Evolutionary conservation across 2,329 filamentous ascomycete species (phyloP), one percentile per base, ranked within the genome.

Genomic region (Aspergillus candidus): DNA sequence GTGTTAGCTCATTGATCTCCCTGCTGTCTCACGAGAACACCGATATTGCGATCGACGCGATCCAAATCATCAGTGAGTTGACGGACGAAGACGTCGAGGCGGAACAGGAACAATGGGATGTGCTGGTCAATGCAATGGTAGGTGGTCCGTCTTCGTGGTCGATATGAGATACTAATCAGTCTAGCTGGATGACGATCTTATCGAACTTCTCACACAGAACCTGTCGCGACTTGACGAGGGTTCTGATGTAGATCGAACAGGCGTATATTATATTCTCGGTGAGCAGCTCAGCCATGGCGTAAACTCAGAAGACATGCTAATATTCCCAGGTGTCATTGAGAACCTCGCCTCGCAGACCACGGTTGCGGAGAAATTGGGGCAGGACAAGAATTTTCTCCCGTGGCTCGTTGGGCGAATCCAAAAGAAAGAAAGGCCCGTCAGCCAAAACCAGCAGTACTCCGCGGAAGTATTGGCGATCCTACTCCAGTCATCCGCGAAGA

Each of bases 401-500:
- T 97, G 88, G 88, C 76, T 98, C 3, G 71, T 95, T 31, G 69
- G 75, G 39, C 79, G 93, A 39, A 84, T 88, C 49, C 81, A 85
- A 54, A 76, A 74, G 44, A 76, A 77, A 40, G 88, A 95, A 62
- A 71, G 71, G 4, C 72, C 74, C 0, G 79, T 94, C 1, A 76
- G 80, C 4, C 93, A 98, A 62, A 98, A 98, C 63, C 94, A 93
- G 63, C 91, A 96, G 63, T 98, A 97, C 63, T 80, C 89, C 0
- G 88, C 91, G 12, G 93, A 98, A 67, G 80, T 97, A 6, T 73
- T 98, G 3, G 89, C 91, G 11, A 93, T 98, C 43, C 71, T 98
- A 7, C 76, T 91, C 13, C 90, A 96, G 64, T 81, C 82, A 1
- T 88, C 86, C 3, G 52, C 77, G 0, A 67, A 76, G 32, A 89